phyloP scores from a whole-genome alignment of 2,329 filamentous ascomycete genomes.

The Lasiodiplodia hormozganensis region DNA sequence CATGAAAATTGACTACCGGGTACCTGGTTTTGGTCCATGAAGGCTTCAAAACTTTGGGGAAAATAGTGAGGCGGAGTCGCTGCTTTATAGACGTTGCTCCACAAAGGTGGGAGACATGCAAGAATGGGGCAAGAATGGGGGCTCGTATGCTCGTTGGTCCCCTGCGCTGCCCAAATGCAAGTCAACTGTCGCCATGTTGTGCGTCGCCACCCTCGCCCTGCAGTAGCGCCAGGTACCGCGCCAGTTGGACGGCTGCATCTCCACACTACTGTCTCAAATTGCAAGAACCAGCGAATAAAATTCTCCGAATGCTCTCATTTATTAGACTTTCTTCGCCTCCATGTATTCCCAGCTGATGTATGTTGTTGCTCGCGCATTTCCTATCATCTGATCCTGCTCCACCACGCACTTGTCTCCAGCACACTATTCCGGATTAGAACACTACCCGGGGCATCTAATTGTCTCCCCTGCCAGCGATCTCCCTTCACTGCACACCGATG shows the following conservation, averaged over 20 bases:
- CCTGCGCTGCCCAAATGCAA: background rate
- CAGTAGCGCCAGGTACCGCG: slow-evolving; percentile 24
- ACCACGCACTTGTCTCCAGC: background rate
- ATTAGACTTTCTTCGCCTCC: background rate
- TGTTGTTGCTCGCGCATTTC: background rate
- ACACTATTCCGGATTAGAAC: background rate
- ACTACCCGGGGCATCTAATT: background rate
- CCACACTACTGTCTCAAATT: background rate
- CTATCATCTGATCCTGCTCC: background rate
- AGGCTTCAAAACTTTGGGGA: background rate
- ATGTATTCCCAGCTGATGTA: background rate
- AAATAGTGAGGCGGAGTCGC: background rate
- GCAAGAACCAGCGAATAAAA: too few species aligned
- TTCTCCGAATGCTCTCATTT: too few species aligned
- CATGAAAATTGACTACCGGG: background rate
- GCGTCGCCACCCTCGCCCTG: slow-evolving; percentile 18
- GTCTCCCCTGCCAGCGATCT: background rate
- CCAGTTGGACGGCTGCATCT: background rate
- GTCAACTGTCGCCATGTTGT: background rate
- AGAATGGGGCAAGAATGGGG: slow-evolving; percentile 23
- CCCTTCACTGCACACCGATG: background rate
- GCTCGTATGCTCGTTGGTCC: background rate
- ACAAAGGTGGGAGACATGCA: slow-evolving; percentile 7
- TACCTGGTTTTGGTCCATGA: background rate
- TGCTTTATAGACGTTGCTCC: slow-evolving; percentile 4